phyloP scores from a whole-genome alignment of 116 monocot species.

The Phalaenopsis hybrid region DNA sequence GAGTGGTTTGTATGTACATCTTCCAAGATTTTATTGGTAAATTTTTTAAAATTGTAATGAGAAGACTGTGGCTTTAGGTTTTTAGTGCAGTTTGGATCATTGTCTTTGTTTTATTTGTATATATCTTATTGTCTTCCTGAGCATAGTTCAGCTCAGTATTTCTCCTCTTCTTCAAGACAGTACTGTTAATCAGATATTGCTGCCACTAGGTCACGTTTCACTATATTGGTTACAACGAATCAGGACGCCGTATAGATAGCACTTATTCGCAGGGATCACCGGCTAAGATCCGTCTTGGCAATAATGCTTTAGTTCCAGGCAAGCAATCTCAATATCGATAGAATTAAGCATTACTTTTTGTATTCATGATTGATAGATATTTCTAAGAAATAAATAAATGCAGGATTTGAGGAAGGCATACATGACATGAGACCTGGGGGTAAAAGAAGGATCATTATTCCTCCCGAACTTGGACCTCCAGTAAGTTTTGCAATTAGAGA shows the following conservation, averaged over 20 bases:
- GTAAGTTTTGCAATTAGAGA: conserved; percentile 5
- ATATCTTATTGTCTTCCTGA: not conserved
- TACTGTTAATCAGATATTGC: not conserved
- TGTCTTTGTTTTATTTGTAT: not conserved
- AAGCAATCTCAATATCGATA: conserved; percentile 9
- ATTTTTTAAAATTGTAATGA: not conserved
- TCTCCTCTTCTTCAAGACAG: not conserved
- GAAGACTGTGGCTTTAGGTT: not conserved
- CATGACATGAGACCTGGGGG: conserved; percentile 89
- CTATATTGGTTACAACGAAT: conserved; percentile 35
- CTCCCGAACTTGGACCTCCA: conserved; percentile 80
- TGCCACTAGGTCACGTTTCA: conserved; percentile 23
- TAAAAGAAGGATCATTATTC: conserved; percentile 86
- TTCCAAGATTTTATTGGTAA: not conserved
- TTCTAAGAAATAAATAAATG: not conserved
- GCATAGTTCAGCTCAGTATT: not conserved
- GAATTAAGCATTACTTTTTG: not conserved
- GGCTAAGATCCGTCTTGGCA: conserved; percentile 86
- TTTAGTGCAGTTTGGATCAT: too few relatives aligned
- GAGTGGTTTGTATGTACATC: too few relatives aligned
- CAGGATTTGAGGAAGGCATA: conserved; percentile 96
- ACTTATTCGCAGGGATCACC: conserved; percentile 85
- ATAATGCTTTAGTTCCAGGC: conserved; percentile 89
- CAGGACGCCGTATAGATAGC: conserved; percentile 54
- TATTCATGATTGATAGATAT: not conserved